These are phyloP conservation scores for Paragyromitra xinjiangensis DNA, from an alignment of 495 filamentous ascomycete species.

Conservation along the genomic window DNA sequence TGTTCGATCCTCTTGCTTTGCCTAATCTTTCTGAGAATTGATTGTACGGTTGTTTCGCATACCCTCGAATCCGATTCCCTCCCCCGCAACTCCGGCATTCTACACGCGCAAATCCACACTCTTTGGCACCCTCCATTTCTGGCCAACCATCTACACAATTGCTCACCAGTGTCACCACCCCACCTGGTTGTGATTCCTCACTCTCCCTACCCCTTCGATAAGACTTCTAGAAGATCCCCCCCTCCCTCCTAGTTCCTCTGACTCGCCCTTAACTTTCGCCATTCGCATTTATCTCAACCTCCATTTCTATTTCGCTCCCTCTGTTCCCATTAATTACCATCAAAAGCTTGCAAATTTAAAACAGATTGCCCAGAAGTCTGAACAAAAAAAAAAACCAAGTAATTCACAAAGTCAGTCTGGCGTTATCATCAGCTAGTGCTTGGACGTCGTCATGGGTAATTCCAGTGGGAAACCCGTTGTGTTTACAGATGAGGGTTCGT, in stretches of 20 bases:
- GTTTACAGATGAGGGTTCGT: slow-evolving; percentile 90
- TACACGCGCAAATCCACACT: slow-evolving; percentile 22
- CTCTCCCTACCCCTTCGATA: slow-evolving; percentile 29
- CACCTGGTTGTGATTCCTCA: slow-evolving; percentile 21
- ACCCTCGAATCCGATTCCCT: slow-evolving; percentile 25
- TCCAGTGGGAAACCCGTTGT: slow-evolving; percentile 90
- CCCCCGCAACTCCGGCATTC: slow-evolving; percentile 20
- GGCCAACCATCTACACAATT: slow-evolving; percentile 39
- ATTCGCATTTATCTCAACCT: slow-evolving; percentile 1
- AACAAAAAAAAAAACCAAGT: neutral
- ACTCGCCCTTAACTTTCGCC: slow-evolving; percentile 22
- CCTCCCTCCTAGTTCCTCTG: slow-evolving; percentile 8
- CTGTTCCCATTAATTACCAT: neutral
- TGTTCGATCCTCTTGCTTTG: slow-evolving; percentile 26
- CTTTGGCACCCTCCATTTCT: slow-evolving; percentile 44
- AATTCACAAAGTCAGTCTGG: slow-evolving; percentile 25
- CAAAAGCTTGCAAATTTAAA: neutral
- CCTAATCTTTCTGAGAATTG: slow-evolving; percentile 26
- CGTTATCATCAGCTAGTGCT: slow-evolving; percentile 25
- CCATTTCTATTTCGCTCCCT: neutral
- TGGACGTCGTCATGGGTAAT: slow-evolving; percentile 77
- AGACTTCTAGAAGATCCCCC: slow-evolving; percentile 44
- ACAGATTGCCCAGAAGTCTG: slow-evolving; percentile 6
- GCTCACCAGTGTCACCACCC: slow-evolving; percentile 31
- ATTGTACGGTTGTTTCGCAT: slow-evolving; percentile 42